A percentile compares a stretch with the other conserved stretches of the same genome.
Conservation (phyloP, 768 basidiomycete species). For the Boletus vermiculosoides region DNA sequence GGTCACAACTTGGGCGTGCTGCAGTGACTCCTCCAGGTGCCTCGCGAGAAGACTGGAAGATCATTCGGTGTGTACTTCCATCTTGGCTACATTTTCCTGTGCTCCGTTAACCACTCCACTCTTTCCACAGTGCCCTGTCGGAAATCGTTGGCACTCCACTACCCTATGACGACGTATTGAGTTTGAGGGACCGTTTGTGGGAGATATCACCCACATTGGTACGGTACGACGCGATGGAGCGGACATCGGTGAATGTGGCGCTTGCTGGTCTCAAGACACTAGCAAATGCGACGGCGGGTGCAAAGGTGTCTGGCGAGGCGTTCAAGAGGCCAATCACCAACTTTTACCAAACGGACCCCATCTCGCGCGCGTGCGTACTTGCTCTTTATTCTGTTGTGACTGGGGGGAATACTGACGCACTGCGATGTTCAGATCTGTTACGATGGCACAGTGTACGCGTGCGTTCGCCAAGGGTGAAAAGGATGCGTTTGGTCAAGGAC, state of each 20-base stretch:
- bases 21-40: constrained; percentile 96
- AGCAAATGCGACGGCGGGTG: constrained; percentile 46
- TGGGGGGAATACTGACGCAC: not conserved
- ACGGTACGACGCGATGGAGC: constrained; percentile 79
- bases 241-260: constrained; percentile 69
- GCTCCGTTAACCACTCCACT: not conserved
- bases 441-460: constrained; percentile 92
- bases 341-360: constrained; percentile 96
- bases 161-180: constrained; percentile 86
- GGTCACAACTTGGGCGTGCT: constrained; percentile 84
- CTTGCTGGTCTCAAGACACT: constrained; percentile 66
- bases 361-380: constrained; percentile 81
- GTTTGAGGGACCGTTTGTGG: constrained; percentile 92
- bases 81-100: not conserved
- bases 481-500: not conserved
- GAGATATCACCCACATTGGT: constrained; percentile 90
- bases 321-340: constrained; percentile 83
- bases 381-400: not conserved
- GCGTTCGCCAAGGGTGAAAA: constrained; percentile 75
- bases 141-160: constrained; percentile 79
- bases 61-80: constrained; percentile 63
- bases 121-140: constrained; percentile 67
- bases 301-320: constrained; percentile 55
- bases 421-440: constrained; percentile 62
- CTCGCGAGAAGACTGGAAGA: constrained; percentile 96